Evolutionary conservation across 768 basidiomycete genomes (phyloP), one percentile per base, ranked within the genome.

Genomic region (Hericium erinaceus): DNA sequence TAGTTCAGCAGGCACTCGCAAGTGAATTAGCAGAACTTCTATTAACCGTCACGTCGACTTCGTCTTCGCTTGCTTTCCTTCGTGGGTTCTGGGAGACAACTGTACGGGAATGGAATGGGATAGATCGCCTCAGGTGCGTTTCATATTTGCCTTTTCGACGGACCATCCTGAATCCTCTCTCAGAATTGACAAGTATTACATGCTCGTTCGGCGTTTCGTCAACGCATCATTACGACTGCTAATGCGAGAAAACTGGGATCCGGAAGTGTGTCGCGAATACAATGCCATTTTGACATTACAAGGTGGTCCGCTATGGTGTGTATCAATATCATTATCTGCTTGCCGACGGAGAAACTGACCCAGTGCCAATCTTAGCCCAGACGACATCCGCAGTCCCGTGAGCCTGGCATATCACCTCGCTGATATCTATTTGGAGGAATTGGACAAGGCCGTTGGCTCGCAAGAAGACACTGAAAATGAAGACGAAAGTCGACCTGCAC

Each of bases 111-210:
- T 98, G 95, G 95, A 85, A 78, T 61, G 89, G 92, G 3, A 88
- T 99, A 38, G 95, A 99, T 68, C 79, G 89, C 48, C 72, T 95
- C 64, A 76, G 95, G 95, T 95, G 61, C 61, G 82, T 69, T 38
- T 7, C 39, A 8, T 48, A 2, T 38, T 56, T 26, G 38, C 52
- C 44, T 4, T 41, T 40, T n/a, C 55, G 20, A 22, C 2, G 13
- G 24, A 38, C 24, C 24, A 22, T 11, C 11, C 22, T 40, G 20
- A 48, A 46, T 11, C 12, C 4, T 37, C n/a, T n/a, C 24, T 28
- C 24, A 97, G 95, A 64, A 84, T 98, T 69, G 95, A 99, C 78
- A 99, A 99, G 70, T 98, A 91, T 70, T 95, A 95, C 68, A 85
- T 98, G 84, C 86, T 99, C 49, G 83, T 98, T 58, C 80, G 95